Conservation (phyloP, 306 rosid species). For the Prunus campanulata region DNA sequence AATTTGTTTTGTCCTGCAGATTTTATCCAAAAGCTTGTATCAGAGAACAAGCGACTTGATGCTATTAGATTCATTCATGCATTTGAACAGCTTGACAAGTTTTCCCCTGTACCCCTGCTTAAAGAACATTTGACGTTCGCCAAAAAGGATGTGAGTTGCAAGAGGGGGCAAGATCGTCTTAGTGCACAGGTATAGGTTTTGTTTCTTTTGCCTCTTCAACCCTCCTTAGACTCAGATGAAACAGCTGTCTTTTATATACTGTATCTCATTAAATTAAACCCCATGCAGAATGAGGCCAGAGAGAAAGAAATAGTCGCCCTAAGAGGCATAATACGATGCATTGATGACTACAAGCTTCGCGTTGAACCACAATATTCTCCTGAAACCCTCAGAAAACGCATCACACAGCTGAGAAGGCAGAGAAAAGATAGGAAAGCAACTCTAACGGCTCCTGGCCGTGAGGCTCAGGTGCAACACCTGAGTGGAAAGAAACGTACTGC, state of each 20-base stretch:
- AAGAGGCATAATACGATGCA: constrained; percentile 28
- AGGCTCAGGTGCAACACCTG: constrained; percentile 13
- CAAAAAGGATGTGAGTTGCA: constrained; percentile 13
- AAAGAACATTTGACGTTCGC: constrained; percentile 21
- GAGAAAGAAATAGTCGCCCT: constrained; percentile 34
- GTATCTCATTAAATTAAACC: not conserved
- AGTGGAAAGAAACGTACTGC: constrained; percentile 25
- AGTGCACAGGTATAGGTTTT: constrained; percentile 24
- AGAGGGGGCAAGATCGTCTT: constrained; percentile 18
- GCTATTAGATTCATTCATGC: constrained; percentile 39
- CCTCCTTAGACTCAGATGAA: not conserved
- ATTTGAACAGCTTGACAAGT: constrained; percentile 23
- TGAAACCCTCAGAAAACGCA: constrained; percentile 22
- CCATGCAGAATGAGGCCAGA: constrained; percentile 31
- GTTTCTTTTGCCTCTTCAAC: not conserved
- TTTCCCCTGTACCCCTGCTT: constrained; percentile 39
- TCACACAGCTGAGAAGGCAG: constrained; percentile 20
- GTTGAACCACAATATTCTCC: constrained; percentile 29
- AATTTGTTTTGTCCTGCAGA: constrained; percentile 13
- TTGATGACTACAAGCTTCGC: constrained; percentile 32
- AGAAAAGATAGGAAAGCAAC: constrained; percentile 20
- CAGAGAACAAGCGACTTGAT: constrained; percentile 26
- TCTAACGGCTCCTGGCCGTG: not conserved
- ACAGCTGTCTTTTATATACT: not conserved
- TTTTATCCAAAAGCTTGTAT: constrained; percentile 31